Conservation (phyloP, 1,139 yeast species). For the Meyerozyma athensensis region DNA sequence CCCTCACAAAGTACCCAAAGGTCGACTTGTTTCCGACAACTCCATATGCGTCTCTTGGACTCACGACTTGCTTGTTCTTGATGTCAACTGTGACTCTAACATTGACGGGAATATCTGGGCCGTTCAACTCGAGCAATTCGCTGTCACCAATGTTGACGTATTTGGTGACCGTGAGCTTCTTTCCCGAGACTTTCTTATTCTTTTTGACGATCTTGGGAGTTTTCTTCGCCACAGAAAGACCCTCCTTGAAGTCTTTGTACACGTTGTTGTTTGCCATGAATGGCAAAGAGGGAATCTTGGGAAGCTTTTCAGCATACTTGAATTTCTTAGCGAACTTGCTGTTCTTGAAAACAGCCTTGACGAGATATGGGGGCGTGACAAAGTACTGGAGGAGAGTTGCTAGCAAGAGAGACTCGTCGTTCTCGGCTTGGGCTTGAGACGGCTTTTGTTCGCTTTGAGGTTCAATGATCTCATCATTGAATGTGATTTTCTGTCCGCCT, state of each 20-base stretch:
- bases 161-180: constrained; percentile 57
- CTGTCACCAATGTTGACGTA: constrained; percentile 71
- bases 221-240: constrained; percentile 60
- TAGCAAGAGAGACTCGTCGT: constrained; percentile 41
- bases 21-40: constrained; percentile 51
- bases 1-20: constrained; percentile 74
- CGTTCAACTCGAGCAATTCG: constrained; percentile 49
- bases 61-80: constrained; percentile 56
- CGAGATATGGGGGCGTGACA: constrained; percentile 81
- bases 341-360: constrained; percentile 52
- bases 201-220: constrained; percentile 36
- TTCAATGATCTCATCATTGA: constrained; percentile 25
- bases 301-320: constrained; percentile 63
- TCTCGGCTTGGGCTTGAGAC: constrained; percentile 8
- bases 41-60: constrained; percentile 72
- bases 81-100: constrained; percentile 80
- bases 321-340: constrained; percentile 41
- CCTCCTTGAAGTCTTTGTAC: constrained; percentile 49
- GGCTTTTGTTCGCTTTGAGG: constrained; percentile 11
- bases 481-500: constrained; percentile 30
- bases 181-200: constrained; percentile 36
- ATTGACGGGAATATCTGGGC: constrained; percentile 67
- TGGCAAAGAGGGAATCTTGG: constrained; percentile 69
- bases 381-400: constrained; percentile 76
- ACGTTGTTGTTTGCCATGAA: constrained; percentile 54